Evolutionary conservation across 148 eudicot species (phyloP), one percentile per base, ranked within the genome.

Genomic region (Vaccinium macrocarpon): DNA sequence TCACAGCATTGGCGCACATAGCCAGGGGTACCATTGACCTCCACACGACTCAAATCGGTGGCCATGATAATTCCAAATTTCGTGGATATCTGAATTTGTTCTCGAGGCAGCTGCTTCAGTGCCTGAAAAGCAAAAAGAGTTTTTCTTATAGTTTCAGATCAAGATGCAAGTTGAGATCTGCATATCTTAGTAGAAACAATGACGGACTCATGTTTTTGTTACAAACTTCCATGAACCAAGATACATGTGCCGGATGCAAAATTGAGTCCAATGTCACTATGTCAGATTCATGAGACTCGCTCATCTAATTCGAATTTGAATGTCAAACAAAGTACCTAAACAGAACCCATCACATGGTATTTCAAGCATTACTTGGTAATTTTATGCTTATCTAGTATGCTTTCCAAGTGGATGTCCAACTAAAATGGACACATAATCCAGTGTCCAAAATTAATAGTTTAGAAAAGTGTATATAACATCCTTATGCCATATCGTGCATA

Each of bases 1-100:
- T 91, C 90, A 82, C 90, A 88, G 81, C 89, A 85, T 55, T 79
- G 64, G 32, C 91, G 78, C 19, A 91, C 93, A 78, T 86, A 88
- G 25, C 85, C 87, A 32, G 91, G 91, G 66, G 74, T 84, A 27
- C 93, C 89, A 14, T 86, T 88, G 79, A 84, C 71, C 73, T 23
- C 81, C 29, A 78, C 61, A 19, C 80, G 77, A 52, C 42, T 68
- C n/a, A 13, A 7, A 23, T 80, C 82, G 1, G 35, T 0, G 12
- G 68, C 6, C 48, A 16, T 59, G 23, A 71, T 48, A 62, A 84
- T 12, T 19, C 93, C 93, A 75, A 88, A 91, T 76, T 91, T 91
- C 6, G 88, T 89, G 50, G 91, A 88, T 64, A 91, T 32, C 16
- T 89, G 89, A 82, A 91, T 75, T 78, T 87, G 29, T 51, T 84